Base-by-base conservation (phyloP, 1,284 basidiomycete species). In the Garcileccinum viscosum region DNA sequence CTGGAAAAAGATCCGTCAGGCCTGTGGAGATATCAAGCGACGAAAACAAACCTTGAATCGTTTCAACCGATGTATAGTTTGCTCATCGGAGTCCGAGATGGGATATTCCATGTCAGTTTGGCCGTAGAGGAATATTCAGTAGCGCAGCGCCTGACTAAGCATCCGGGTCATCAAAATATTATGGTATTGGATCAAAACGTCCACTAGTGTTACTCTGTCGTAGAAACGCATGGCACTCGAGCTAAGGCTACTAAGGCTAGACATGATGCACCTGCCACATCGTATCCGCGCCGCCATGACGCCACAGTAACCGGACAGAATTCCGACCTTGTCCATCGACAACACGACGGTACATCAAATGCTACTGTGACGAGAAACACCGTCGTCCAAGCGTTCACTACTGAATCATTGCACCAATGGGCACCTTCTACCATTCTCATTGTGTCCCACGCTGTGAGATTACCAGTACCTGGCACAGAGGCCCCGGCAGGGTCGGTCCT, bases 41-140 rank as follows among this genome's bases (percentile, higher is more conserved):
- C 8, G 14, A 30, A 15, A 4, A 74, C 73, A 0, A 58, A 84
- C 85, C 78, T 84, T 87, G 79, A 86, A 86, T 35, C 85, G 80
- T 70, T 87, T 86, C 4, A 79, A 76, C 9, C 81, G 80, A 47
- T 71, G 75, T 11, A 77, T 63, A 40, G 71, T 68, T 56, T 56
- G 53, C 33, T 78, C 74, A n/a, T 79, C 77, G 7, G 60, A n/a
- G n/a, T 70, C 71, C 27, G 67, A 58, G 7, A 35, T 4, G 6
- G 56, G 17, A 22, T 59, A 14, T 12, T 75, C 74, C 75, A 76
- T 78, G 59, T 8, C 47, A 47, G 8, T 22, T 24, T 47, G 42
- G 22, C 40, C 40, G 40, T 42, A 44, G 42, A 47, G 22, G 44
- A 47, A 47, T n/a, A n/a, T 44, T 44, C 22, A 22, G n/a, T 44